Evolutionary conservation across 1,284 basidiomycete species (phyloP).

Genomic region (Irpex sp.): DNA sequence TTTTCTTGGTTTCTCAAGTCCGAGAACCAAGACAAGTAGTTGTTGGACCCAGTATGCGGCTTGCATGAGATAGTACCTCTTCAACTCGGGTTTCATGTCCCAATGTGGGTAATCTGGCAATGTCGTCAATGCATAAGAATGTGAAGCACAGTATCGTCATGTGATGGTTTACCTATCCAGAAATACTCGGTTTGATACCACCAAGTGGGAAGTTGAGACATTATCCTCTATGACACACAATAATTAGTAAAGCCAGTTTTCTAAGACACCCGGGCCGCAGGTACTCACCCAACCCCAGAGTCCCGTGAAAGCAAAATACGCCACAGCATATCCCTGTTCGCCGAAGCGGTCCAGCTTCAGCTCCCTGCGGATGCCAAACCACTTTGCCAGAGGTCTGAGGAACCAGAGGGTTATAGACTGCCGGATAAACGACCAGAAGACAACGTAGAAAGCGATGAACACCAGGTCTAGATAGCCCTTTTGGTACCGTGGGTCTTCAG

Average conservation of each 20-base stretch:
- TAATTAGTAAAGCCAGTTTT: too few relatives aligned
- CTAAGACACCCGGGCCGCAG: background rate
- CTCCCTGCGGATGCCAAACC: slow-evolving; percentile 63
- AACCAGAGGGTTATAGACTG: slow-evolving; percentile 72
- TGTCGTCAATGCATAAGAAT: background rate
- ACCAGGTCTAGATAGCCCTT: slow-evolving; percentile 80
- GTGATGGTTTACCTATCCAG: slow-evolving; percentile 59
- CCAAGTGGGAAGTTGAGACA: slow-evolving; percentile 82
- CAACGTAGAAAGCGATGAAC: slow-evolving; percentile 84
- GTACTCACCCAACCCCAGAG: slow-evolving; percentile 70
- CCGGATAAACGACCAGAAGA: slow-evolving; percentile 90
- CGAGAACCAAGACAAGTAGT: slow-evolving; percentile 78
- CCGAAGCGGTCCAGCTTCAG: slow-evolving; percentile 79
- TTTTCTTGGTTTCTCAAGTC: slow-evolving; percentile 93
- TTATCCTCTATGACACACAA: slow-evolving; percentile 56
- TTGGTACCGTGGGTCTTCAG: slow-evolving; percentile 58
- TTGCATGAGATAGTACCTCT: slow-evolving; percentile 90
- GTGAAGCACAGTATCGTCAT: background rate
- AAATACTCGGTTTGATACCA: slow-evolving; percentile 86
- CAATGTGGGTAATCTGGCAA: slow-evolving; percentile 84
- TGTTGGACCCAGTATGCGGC: slow-evolving; percentile 94
- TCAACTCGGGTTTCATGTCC: slow-evolving; percentile 83
- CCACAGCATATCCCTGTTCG: slow-evolving; percentile 84
- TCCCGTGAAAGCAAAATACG: slow-evolving; percentile 76
- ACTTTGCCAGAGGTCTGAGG: slow-evolving; percentile 67